phyloP scores from a whole-genome alignment of 1,139 yeast species.

The Sugiyamaella pinicola region DNA sequence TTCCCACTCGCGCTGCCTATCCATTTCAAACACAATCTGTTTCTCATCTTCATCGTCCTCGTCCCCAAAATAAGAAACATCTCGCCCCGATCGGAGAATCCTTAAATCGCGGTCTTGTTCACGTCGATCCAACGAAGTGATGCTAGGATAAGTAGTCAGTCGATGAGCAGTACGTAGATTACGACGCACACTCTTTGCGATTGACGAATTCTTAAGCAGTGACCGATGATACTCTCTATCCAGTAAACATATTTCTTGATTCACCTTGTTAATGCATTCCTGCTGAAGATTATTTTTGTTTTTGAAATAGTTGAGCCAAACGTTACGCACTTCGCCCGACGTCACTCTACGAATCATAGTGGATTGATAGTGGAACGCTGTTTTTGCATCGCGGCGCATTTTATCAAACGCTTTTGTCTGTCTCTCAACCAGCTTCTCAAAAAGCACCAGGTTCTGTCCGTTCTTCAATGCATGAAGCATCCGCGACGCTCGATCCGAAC shows the following conservation, averaged over 20 bases:
- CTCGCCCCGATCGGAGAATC: conserved; percentile 25
- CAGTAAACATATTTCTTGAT: conserved; percentile 30
- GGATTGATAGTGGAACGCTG: conserved; percentile 31
- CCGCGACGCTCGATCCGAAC: conserved; percentile 35
- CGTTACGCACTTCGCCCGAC: conserved; percentile 35
- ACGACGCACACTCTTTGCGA: conserved; percentile 19
- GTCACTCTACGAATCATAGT: conserved; percentile 33
- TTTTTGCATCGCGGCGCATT: conserved; percentile 26
- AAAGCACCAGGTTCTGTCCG: conserved; percentile 31
- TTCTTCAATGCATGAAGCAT: conserved; percentile 35
- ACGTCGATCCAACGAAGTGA: conserved; percentile 25
- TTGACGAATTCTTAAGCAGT: conserved; percentile 17
- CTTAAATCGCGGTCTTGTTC: conserved; percentile 30
- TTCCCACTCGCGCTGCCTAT: conserved; percentile 1
- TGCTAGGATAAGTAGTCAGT: conserved; percentile 21
- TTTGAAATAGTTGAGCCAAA: conserved; percentile 38
- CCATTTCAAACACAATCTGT: background rate
- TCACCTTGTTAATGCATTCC: conserved; percentile 29
- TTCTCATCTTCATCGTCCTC: conserved; percentile 19
- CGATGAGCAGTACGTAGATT: conserved; percentile 26
- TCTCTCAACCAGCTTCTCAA: conserved; percentile 31
- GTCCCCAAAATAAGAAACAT: conserved; percentile 3
- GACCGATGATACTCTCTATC: conserved; percentile 32
- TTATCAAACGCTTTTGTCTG: conserved; percentile 32
- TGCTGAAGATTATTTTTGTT: conserved; percentile 32